These are phyloP conservation scores for Thielaviopsis cerberus DNA, from an alignment of 2,329 filamentous ascomycete species.

Conservation along the genomic window DNA sequence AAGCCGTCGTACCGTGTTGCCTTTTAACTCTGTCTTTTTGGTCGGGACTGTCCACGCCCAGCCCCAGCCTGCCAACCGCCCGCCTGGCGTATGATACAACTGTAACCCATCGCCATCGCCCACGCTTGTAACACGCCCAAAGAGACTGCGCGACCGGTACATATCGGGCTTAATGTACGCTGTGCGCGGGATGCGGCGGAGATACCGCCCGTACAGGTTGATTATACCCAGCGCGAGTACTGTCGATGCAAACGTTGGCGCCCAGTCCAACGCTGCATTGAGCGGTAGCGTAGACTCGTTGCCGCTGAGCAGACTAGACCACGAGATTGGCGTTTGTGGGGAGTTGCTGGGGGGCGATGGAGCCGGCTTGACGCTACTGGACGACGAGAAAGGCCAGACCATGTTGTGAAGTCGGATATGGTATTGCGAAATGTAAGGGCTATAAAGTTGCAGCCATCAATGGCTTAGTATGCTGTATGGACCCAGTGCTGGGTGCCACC, in stretches of 20 bases:
- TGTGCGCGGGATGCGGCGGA: slow-evolving; percentile 68
- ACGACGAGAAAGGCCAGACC: slow-evolving; percentile 25
- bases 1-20: slow-evolving; percentile 47
- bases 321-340: slow-evolving; percentile 17
- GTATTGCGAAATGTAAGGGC: background rate
- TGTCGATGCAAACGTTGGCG: slow-evolving; percentile 21
- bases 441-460: background rate
- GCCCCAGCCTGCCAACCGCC: slow-evolving; percentile 73
- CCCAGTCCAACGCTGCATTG: slow-evolving; percentile 22
- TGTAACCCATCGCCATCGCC: slow-evolving; percentile 95
- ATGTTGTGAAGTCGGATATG: slow-evolving; percentile 14
- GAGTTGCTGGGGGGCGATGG: slow-evolving; percentile 9
- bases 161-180: slow-evolving; percentile 55
- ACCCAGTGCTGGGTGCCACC: no score
- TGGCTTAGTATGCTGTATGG: background rate
- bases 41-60: slow-evolving; percentile 63
- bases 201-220: slow-evolving; percentile 51
- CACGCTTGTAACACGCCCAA: slow-evolving; percentile 78
- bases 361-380: background rate
- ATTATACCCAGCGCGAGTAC: slow-evolving; percentile 22
- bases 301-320: slow-evolving; percentile 21
- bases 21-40: slow-evolving; percentile 48
- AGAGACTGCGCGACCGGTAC: slow-evolving; percentile 57
- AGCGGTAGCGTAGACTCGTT: slow-evolving; percentile 16
- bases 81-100: slow-evolving; percentile 87